Evolutionary conservation across 2,329 filamentous ascomycete genomes (phyloP), one percentile per base, ranked within the genome.

Genomic region (Xylaria sp.): DNA sequence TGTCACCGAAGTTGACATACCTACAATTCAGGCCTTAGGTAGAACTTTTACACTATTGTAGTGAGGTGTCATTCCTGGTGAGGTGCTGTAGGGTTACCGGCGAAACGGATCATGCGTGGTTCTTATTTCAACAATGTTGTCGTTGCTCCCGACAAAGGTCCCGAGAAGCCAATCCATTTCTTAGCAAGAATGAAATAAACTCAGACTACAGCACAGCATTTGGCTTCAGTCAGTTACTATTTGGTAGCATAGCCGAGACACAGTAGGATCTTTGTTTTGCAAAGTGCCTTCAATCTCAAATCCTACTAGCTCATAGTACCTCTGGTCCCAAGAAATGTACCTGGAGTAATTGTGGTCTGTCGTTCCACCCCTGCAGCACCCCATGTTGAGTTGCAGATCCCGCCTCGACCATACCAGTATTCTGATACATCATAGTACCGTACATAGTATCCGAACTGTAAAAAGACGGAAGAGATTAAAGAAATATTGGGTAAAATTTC

Each of bases 1-100:
- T 62, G 51, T 51, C 58, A 57, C 45, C 57, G n/a, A 62, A 39
- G 36, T 65, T 48, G 39, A 36, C 34, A 55, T 39, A 36, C 24
- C 24, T 27, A 27, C 24, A 27, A 27, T 27, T 27, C 30, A 53
- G 51, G 57, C 17, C 57, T 32, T 42, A 42, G 17, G 63, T 56
- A 56, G 63, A 27, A 45, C 47, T 1, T 42, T 42, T 5, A 14
- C 3, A 9, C 39, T 42, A 42, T 11, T 17, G 27, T 57, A 27
- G 64, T 58, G 47, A 45, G 61, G 42, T 64, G 8, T 36, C 53
- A 32, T 48, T 50, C 21, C 8, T 30, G 45, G 39, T 60, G 27
- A 3, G 2, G 47, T 48, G 5, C 3, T 9, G 17, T 21, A 48
- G 17, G 47, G 4, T 21, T 24, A 48, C 42, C 42, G 5, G 39